These are phyloP conservation scores for Talaromyces nanjingensis DNA, from an alignment of 495 filamentous ascomycete genomes.

Conservation along the genomic window DNA sequence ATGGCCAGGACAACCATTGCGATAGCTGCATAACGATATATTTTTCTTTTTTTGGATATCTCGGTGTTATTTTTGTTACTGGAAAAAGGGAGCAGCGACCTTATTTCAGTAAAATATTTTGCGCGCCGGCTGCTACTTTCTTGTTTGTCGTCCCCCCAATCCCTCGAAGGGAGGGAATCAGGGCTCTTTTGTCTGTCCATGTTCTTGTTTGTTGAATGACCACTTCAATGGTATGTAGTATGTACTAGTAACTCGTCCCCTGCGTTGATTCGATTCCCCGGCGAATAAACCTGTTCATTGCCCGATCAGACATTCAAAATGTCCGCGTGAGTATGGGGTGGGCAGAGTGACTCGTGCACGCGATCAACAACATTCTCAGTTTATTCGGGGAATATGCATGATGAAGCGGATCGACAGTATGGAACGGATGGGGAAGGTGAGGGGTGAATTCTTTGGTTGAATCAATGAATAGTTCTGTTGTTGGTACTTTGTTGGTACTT, in stretches of 20 bases:
- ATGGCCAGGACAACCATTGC: not conserved
- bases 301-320: not conserved
- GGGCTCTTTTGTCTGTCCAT: not conserved
- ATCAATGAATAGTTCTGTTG: no score
- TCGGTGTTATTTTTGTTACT: not conserved
- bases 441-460: no score
- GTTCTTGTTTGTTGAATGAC: not conserved
- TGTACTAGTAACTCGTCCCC: not conserved
- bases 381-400: not conserved
- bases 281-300: not conserved
- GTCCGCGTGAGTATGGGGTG: not conserved
- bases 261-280: not conserved
- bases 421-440: no score
- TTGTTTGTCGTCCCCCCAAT: not conserved
- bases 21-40: not conserved
- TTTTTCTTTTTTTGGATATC: not conserved
- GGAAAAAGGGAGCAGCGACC: not conserved
- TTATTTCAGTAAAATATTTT: not conserved
- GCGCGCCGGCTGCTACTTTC: not conserved
- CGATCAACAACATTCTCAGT: not conserved
- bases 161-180: not conserved
- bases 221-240: not conserved
- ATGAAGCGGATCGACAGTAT: not conserved
- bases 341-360: not conserved
- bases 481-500: no score